Evolutionary conservation across 108 stramenopile species (phyloP).

Genomic region (Nitzschia sp.): DNA sequence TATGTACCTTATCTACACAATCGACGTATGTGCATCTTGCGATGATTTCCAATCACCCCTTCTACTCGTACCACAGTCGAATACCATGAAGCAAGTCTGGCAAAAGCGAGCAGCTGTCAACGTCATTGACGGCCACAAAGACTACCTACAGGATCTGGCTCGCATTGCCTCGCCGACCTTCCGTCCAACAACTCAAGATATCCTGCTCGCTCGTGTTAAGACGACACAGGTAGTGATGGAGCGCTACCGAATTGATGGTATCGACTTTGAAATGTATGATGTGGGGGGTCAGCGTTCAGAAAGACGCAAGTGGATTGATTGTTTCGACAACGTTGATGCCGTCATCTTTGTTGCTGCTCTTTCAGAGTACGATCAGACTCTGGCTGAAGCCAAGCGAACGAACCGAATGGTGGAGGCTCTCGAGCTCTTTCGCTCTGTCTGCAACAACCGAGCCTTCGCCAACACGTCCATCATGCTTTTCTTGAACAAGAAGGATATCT

Average conservation of each 20-base stretch:
- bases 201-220: slow-evolving; percentile 92
- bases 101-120: slow-evolving; percentile 72
- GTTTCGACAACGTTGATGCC: slow-evolving; percentile 96
- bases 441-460: slow-evolving; percentile 93
- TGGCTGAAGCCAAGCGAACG: slow-evolving; percentile 92
- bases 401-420: slow-evolving; percentile 98
- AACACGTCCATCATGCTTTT: slow-evolving; percentile 89
- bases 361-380: slow-evolving; percentile 93
- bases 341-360: slow-evolving; percentile 98
- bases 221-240: slow-evolving; percentile 95
- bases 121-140: slow-evolving; percentile 86
- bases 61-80: slow-evolving; percentile 49
- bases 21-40: not conserved
- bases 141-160: slow-evolving; percentile 76
- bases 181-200: slow-evolving; percentile 89
- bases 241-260: slow-evolving; percentile 82
- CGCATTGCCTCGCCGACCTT: slow-evolving; percentile 79
- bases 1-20: not conserved
- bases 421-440: slow-evolving; percentile 93
- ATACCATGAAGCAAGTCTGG: slow-evolving; percentile 75
- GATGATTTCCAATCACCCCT: not conserved
- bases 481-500: slow-evolving; percentile 98
- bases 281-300: slow-evolving; percentile 90
- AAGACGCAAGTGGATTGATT: slow-evolving; percentile 91
- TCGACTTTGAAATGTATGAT: slow-evolving; percentile 95